A percentile compares a stretch with the other conserved stretches of the same genome.
Conservation (phyloP, 495 filamentous ascomycete species). For the Chaetomium tenue region DNA sequence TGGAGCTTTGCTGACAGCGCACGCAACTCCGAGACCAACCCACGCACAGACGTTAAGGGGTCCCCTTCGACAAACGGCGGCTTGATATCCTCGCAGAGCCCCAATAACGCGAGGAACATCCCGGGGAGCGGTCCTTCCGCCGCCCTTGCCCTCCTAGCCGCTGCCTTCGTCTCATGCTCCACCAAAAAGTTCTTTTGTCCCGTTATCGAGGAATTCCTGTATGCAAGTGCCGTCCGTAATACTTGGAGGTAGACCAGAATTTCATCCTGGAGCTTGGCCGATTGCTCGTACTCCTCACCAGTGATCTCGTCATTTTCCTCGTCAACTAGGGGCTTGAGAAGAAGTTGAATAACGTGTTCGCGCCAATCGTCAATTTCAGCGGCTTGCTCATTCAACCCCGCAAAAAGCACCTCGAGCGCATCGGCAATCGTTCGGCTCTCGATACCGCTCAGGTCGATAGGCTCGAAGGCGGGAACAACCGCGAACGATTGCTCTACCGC, state of each 20-base stretch:
- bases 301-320: conserved; percentile 73
- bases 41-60: conserved; percentile 59
- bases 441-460: conserved; percentile 30
- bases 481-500: conserved; percentile 54
- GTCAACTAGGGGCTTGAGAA: conserved; percentile 76
- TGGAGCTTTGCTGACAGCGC: conserved; percentile 61
- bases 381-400: conserved; percentile 66
- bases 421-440: conserved; percentile 38
- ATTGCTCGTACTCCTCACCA: conserved; percentile 85
- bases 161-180: conserved; percentile 66
- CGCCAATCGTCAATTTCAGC: conserved; percentile 70
- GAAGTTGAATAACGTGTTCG: conserved; percentile 62
- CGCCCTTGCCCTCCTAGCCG: conserved; percentile 56
- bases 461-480: conserved; percentile 56
- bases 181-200: conserved; percentile 76
- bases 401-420: conserved; percentile 42
- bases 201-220: conserved; percentile 71
- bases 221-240: conserved; percentile 69
- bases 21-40: conserved; percentile 66
- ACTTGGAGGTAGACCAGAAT: conserved; percentile 81
- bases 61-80: conserved; percentile 49
- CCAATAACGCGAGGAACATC: conserved; percentile 62
- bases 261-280: conserved; percentile 77
- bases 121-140: conserved; percentile 70
- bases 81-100: conserved; percentile 54